A percentile compares a stretch with the other conserved stretches of the same genome.
Evolutionary conservation across 352 stramenopile species (phyloP).

Genomic region (Pythium aquatile): DNA sequence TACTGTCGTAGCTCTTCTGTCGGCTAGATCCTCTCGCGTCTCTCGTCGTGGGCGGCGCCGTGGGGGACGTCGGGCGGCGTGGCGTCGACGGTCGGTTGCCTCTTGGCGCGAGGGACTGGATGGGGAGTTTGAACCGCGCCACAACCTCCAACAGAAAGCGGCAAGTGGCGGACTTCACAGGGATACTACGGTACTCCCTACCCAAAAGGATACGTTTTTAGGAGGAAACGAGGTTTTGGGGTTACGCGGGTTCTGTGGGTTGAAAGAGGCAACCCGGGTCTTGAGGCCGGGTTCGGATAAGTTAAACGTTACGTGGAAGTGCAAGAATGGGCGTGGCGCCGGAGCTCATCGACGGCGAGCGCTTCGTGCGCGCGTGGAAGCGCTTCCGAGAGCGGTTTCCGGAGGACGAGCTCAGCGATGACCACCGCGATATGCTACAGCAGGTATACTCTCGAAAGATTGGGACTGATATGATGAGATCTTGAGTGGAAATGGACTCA

Average conservation of each 20-base stretch:
- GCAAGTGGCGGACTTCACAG: constrained; percentile 11
- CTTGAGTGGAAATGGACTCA: background rate
- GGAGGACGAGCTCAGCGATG: constrained; percentile 19
- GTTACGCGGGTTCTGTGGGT: background rate
- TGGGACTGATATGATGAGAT: background rate
- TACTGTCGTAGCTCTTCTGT: background rate
- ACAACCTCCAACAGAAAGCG: constrained; percentile 19
- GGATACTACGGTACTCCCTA: constrained; percentile 1
- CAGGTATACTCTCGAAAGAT: constrained; percentile 8
- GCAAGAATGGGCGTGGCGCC: constrained; percentile 12
- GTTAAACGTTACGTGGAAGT: constrained; percentile 4
- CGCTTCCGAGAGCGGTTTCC: constrained; percentile 43
- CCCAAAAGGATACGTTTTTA: background rate
- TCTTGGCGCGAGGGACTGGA: constrained; percentile 19
- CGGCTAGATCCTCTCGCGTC: background rate
- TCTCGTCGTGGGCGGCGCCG: constrained; percentile 2
- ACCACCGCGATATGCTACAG: constrained; percentile 24
- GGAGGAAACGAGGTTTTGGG: background rate
- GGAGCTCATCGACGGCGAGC: constrained; percentile 42
- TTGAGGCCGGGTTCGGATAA: background rate
- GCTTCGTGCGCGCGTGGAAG: constrained; percentile 61
- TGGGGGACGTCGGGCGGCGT: background rate
- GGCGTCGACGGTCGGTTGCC: constrained; percentile 4
- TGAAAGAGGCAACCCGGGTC: background rate
- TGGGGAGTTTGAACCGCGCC: constrained; percentile 14